Percentiles rank a stretch among this genome's conserved stretches.
Evolutionary conservation across 192 early-diverging fungal genomes (phyloP).

Genomic region (Funneliformis mosseae): DNA sequence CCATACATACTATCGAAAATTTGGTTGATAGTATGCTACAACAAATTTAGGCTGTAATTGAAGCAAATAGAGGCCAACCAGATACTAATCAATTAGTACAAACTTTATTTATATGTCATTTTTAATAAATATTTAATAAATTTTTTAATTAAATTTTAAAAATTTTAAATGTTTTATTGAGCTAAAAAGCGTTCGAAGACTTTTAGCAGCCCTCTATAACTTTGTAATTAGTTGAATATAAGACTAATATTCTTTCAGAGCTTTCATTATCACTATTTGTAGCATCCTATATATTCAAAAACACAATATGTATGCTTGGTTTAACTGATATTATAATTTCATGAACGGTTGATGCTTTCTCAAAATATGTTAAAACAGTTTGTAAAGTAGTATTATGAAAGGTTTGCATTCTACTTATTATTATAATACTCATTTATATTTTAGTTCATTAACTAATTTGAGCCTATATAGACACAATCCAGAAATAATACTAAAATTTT

Average conservation of each 20-base stretch:
- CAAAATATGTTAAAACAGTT: not conserved
- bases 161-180: no score
- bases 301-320: slow-evolving; percentile 9
- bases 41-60: no score
- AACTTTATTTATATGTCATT: no score
- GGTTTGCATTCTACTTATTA: slow-evolving; percentile 6
- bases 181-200: no score
- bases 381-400: slow-evolving; percentile 9
- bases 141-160: no score
- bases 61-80: no score
- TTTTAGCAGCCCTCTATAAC: no score
- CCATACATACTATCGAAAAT: no score
- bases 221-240: not conserved
- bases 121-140: no score
- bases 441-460: not conserved
- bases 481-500: not conserved
- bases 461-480: not conserved
- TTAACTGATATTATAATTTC: slow-evolving; percentile 11
- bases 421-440: not conserved
- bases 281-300: not conserved
- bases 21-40: no score
- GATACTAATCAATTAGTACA: no score
- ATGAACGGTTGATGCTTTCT: not conserved
- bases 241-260: not conserved
- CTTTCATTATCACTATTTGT: not conserved